These are phyloP conservation scores for Noccaea bulbosa DNA, from an alignment of 345 rosid genomes.

Conservation along the genomic window DNA sequence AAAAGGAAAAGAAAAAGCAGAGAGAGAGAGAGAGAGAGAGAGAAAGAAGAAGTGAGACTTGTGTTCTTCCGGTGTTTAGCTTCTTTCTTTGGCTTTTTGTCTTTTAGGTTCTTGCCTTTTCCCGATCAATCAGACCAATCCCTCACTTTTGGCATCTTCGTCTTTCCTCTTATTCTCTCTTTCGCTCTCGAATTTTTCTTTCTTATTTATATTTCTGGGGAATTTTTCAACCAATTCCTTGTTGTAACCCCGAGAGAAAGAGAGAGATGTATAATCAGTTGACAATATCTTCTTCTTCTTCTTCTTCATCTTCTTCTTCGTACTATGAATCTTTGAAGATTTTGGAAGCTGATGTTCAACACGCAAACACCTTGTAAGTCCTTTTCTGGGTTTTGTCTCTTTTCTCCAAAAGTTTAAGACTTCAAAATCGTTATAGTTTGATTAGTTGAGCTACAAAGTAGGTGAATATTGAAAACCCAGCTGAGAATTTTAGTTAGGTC, in stretches of 20 bases:
- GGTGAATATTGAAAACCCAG: constrained; percentile 30
- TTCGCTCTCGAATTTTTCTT: not conserved
- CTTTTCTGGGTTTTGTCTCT: constrained; percentile 39
- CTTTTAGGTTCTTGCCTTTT: constrained; percentile 43
- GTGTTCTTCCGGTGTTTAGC: constrained; percentile 39
- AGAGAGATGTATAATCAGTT: constrained; percentile 45
- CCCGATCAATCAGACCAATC: constrained; percentile 45
- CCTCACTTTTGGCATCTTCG: constrained; percentile 39
- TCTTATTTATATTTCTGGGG: constrained; percentile 1
- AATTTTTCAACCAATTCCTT: constrained; percentile 23
- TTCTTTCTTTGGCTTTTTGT: constrained; percentile 37
- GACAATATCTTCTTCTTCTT: constrained; percentile 40
- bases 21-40: constrained; percentile 20
- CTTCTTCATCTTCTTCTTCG: constrained; percentile 43
- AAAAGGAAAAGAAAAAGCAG: constrained; percentile 29
- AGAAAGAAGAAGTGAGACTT: constrained; percentile 46
- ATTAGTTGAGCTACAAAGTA: constrained; percentile 38
- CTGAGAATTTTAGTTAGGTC: constrained; percentile 15
- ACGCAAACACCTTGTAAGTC: constrained; percentile 84
- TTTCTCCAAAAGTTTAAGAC: constrained; percentile 28
- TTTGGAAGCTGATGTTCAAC: constrained; percentile 86
- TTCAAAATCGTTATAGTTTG: constrained; percentile 23
- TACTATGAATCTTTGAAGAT: constrained; percentile 79
- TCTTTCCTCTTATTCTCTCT: constrained; percentile 37
- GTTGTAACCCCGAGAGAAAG: constrained; percentile 24